Evolutionary conservation across 768 basidiomycete genomes (phyloP), one percentile per base, ranked within the genome.

Genomic region (Hericium coralloides): DNA sequence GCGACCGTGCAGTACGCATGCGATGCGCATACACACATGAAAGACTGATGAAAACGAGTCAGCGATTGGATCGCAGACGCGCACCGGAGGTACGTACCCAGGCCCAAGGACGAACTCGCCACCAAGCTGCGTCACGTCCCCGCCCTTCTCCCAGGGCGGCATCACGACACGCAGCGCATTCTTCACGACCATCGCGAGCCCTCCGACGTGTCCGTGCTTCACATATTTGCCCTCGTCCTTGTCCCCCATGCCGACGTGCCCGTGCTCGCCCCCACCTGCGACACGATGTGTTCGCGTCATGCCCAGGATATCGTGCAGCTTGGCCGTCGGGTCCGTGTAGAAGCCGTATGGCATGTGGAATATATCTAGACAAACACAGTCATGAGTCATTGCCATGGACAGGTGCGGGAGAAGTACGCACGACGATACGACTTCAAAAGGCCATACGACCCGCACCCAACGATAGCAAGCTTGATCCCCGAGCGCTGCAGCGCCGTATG

Each of bases 81-180:
- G 48, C 25, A 18, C 41, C 12, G 25, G 5, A 22, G 14, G 26
- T 43, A 65, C 76, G 60, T 59, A 83, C 80, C 81, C 82, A 9
- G 82, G 82, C 14, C 81, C 82, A 15, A 89, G 74, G 23, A 89
- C 79, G 66, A 95, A 95, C 73, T 98, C 95, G 22, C 94, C 95
- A 10, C 94, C 94, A 18, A 95, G 75, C 69, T 95, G 91, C 43
- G 77, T 70, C 45, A 84, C 68, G 64, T 92, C 84, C 0, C 92
- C 92, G 2, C 85, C 87, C 58, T 80, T 82, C 72, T 85, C 85
- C 83, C 87, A 89, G 14, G 91, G 74, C 0, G 90, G 89, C 85
- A 95, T 87, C 23, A 84, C 82, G 25, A 83, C 80, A 57, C 81
- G 81, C 51, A 92, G 65, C 2, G 87, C 85, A 59, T 85, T 82